Percentiles rank a stretch among this genome's conserved stretches.
These are phyloP conservation scores for Alternaria ethzedia DNA, from an alignment of 2,329 filamentous ascomycete genomes.

Conservation along the genomic window DNA sequence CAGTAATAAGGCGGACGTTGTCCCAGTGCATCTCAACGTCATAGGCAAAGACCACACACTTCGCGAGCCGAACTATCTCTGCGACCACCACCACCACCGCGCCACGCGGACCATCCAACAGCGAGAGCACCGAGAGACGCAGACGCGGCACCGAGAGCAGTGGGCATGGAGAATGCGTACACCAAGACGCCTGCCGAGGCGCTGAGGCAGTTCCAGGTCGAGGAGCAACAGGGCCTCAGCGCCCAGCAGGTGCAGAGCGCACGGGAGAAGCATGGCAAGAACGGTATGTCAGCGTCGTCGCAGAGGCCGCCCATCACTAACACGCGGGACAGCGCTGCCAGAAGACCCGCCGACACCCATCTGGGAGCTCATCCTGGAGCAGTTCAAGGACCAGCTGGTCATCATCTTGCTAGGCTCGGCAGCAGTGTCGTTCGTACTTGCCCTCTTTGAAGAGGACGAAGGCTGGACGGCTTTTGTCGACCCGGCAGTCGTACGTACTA, in stretches of 20 bases:
- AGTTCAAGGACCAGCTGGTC: constrained; percentile 99
- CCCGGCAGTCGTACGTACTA: constrained; percentile 79
- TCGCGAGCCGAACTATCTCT: constrained; percentile 1
- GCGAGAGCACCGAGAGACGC: neutral
- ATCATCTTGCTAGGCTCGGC: constrained; percentile 93
- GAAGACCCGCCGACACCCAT: constrained; percentile 96
- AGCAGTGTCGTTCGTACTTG: constrained; percentile 89
- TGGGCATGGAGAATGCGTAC: constrained; percentile 62
- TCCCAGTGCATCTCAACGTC: constrained; percentile 4
- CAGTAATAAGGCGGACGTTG: neutral
- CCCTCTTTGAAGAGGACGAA: constrained; percentile 89
- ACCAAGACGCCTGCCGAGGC: constrained; percentile 57
- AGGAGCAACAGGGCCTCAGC: constrained; percentile 58
- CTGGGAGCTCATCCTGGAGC: constrained; percentile 95
- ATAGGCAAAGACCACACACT: neutral
- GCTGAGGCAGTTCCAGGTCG: constrained; percentile 60
- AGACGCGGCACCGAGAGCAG: constrained; percentile 7
- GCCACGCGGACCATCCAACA: neutral
- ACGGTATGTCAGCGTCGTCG: constrained; percentile 51
- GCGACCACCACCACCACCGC: constrained; percentile 3
- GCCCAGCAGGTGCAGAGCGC: constrained; percentile 55
- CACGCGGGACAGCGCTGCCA: constrained; percentile 62
- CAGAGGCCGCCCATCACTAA: constrained; percentile 5
- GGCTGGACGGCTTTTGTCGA: constrained; percentile 98
- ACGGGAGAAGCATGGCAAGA: constrained; percentile 59